These are phyloP conservation scores for Teratosphaeria viscida DNA, from an alignment of 2,329 filamentous ascomycete genomes.

Conservation along the genomic window DNA sequence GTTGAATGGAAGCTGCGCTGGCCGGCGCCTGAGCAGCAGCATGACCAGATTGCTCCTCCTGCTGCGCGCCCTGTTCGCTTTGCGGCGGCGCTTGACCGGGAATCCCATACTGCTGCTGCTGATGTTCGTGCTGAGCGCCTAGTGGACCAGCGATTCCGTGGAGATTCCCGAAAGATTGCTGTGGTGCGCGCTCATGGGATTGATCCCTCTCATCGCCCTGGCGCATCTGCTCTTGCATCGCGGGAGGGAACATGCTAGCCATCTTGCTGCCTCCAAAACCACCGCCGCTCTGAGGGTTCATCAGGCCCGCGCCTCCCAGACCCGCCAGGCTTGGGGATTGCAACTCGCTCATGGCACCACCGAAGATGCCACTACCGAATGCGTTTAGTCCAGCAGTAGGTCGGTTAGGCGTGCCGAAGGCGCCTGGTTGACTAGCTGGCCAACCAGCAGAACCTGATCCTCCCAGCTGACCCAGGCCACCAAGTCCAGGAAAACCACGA, in stretches of 20 bases:
- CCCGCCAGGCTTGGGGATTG: constrained; percentile 63
- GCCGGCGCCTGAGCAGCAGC: constrained; percentile 12
- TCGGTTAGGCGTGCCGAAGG: constrained; percentile 60
- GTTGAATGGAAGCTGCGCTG: constrained; percentile 52
- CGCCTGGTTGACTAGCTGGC: constrained; percentile 51
- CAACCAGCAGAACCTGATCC: constrained; percentile 52
- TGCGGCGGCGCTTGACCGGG: constrained; percentile 11
- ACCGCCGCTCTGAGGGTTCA: constrained; percentile 49
- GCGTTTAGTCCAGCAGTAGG: constrained; percentile 42
- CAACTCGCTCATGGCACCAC: constrained; percentile 58
- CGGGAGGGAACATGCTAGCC: constrained; percentile 71
- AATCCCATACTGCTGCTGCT: constrained; percentile 8
- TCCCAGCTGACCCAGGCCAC: constrained; percentile 37
- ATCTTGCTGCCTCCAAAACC: constrained; percentile 38
- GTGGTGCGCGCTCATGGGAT: constrained; percentile 32
- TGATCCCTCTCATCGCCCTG: constrained; percentile 41
- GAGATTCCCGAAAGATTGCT: constrained; percentile 15
- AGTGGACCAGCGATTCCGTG: constrained; percentile 50
- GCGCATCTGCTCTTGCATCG: constrained; percentile 89
- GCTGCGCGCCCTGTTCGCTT: constrained; percentile 7
- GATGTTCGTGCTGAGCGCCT: constrained; percentile 12
- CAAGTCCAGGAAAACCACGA: constrained; percentile 57
- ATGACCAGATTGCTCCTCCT: constrained; percentile 13
- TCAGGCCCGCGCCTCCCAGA: constrained; percentile 52
- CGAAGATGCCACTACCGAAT: constrained; percentile 39